A percentile compares a stretch with the other conserved stretches of the same genome.
These are phyloP conservation scores for Pichia sp. DNA, from an alignment of 1,139 yeast species.

Conservation along the genomic window DNA sequence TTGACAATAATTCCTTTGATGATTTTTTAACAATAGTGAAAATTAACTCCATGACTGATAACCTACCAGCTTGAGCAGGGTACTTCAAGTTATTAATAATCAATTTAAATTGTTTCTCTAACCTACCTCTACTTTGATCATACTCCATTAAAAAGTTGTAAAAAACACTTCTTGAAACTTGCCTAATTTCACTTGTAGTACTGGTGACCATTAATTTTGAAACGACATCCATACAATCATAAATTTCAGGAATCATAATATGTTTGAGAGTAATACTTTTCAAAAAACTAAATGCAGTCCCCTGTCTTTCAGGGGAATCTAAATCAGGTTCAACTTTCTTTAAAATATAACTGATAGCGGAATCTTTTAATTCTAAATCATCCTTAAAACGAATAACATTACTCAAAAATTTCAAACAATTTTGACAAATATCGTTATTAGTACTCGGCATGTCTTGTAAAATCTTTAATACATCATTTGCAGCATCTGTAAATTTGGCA, in stretches of 20 bases:
- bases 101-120: conserved; percentile 78
- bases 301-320: conserved; percentile 86
- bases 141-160: conserved; percentile 88
- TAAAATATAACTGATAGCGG: conserved; percentile 69
- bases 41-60: conserved; percentile 84
- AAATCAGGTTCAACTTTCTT: conserved; percentile 80
- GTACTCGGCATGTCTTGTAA: conserved; percentile 76
- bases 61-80: conserved; percentile 82
- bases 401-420: conserved; percentile 69
- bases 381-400: conserved; percentile 65
- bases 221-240: conserved; percentile 80
- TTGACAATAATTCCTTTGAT: conserved; percentile 53
- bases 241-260: conserved; percentile 77
- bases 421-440: conserved; percentile 75
- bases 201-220: conserved; percentile 86
- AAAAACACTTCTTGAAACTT: conserved; percentile 77
- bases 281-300: conserved; percentile 78
- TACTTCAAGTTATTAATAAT: conserved; percentile 80
- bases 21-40: conserved; percentile 65
- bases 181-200: conserved; percentile 77
- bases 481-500: conserved; percentile 48
- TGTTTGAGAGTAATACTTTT: conserved; percentile 70
- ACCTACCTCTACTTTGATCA: conserved; percentile 84
- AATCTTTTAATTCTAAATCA: conserved; percentile 59
- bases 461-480: conserved; percentile 58